These are phyloP conservation scores for Ilex asprella DNA, from an alignment of 257 asterid species.

Conservation along the genomic window DNA sequence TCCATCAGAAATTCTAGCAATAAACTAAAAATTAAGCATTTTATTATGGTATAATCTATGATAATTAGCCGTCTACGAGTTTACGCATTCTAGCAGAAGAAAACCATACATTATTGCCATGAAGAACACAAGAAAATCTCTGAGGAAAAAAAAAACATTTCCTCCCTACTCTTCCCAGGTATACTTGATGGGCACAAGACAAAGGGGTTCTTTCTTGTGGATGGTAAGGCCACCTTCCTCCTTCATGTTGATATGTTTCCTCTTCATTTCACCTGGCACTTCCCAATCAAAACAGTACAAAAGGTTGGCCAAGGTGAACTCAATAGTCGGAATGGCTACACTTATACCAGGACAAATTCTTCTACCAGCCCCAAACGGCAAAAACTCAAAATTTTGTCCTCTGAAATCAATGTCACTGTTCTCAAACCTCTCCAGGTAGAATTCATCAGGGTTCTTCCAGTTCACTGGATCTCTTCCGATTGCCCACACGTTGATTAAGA, in stretches of 20 bases:
- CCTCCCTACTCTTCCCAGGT: too few relatives aligned
- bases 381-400: neutral
- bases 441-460: neutral
- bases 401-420: neutral
- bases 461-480: neutral
- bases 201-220: neutral
- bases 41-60: too few relatives aligned
- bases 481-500: neutral
- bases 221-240: neutral
- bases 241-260: neutral
- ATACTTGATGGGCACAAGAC: too few relatives aligned
- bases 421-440: neutral
- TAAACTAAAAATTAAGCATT: too few relatives aligned
- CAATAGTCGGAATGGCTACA: neutral
- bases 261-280: neutral
- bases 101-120: too few relatives aligned
- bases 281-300: neutral
- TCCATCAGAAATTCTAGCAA: too few relatives aligned
- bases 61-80: too few relatives aligned
- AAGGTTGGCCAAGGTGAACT: neutral
- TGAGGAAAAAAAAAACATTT: too few relatives aligned
- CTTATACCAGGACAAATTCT: too few relatives aligned
- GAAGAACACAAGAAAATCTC: too few relatives aligned
- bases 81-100: too few relatives aligned
- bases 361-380: neutral